Percentiles rank a stretch among this genome's conserved stretches.
These are phyloP conservation scores for Ephemerocybe angulata DNA, from an alignment of 768 basidiomycete genomes.

Conservation along the genomic window DNA sequence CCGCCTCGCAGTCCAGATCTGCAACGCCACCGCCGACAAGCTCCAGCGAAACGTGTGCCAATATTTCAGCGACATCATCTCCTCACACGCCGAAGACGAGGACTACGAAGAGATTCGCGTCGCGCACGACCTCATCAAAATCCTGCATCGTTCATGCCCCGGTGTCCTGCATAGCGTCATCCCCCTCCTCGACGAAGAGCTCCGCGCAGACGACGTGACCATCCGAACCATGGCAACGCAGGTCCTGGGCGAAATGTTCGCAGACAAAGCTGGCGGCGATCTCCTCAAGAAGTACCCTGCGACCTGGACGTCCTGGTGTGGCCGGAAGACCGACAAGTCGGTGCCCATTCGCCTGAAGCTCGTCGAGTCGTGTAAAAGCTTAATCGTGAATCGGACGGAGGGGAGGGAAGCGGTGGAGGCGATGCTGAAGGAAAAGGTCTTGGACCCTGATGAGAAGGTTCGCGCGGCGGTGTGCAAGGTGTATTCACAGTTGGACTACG, in stretches of 20 bases:
- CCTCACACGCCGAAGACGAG: constrained; percentile 57
- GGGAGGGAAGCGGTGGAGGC: constrained; percentile 71
- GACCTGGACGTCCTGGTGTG: constrained; percentile 84
- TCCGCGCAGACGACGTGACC: constrained; percentile 68
- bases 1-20: constrained; percentile 81
- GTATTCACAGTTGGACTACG: constrained; percentile 84
- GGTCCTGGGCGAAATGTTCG: constrained; percentile 88
- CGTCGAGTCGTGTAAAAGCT: constrained; percentile 61
- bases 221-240: constrained; percentile 81
- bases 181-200: constrained; percentile 88
- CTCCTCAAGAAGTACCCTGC: constrained; percentile 75
- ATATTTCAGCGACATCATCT: constrained; percentile 90
- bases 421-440: constrained; percentile 57
- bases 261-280: constrained; percentile 68
- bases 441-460: constrained; percentile 90
- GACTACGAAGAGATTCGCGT: constrained; percentile 65
- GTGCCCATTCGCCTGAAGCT: constrained; percentile 71
- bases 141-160: constrained; percentile 76
- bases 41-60: constrained; percentile 86
- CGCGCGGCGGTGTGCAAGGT: constrained; percentile 80
- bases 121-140: constrained; percentile 84
- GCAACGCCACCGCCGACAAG: constrained; percentile 79
- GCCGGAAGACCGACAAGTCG: constrained; percentile 73
- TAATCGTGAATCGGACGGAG: constrained; percentile 67
- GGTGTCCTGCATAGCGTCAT: constrained; percentile 84